phyloP scores from a whole-genome alignment of 148 eudicot species.

The Vaccinium corymbosum region DNA sequence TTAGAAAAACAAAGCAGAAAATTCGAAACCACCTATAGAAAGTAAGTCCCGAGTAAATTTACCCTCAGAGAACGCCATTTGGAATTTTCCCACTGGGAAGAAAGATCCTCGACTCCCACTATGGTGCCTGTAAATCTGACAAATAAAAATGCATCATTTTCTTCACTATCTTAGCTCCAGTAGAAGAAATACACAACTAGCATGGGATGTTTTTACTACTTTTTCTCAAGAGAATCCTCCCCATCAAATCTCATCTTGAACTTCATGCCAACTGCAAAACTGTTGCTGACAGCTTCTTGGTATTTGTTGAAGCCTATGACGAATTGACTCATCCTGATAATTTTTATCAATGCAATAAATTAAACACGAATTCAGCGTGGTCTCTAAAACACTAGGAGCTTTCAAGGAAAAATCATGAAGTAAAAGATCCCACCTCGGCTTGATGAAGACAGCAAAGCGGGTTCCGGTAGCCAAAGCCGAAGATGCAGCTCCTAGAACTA shows the following conservation, averaged over 20 bases:
- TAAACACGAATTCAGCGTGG: not conserved
- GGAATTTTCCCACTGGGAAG: conserved; percentile 69
- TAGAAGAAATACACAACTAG: not conserved
- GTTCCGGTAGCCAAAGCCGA: conserved; percentile 64
- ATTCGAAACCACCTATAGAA: not conserved
- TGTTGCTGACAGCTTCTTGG: conserved; percentile 61
- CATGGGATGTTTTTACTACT: conserved; percentile 28
- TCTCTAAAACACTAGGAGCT: not conserved
- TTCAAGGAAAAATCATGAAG: not conserved
- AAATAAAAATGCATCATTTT: conserved; percentile 7
- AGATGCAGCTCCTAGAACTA: conserved; percentile 88
- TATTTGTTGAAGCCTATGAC: conserved; percentile 87
- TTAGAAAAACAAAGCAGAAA: not conserved
- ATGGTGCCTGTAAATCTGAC: conserved; percentile 85
- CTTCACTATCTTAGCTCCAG: not conserved
- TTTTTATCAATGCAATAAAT: not conserved
- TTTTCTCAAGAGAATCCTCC: conserved; percentile 74
- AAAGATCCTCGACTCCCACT: conserved; percentile 69
- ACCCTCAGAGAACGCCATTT: conserved; percentile 89
- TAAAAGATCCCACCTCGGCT: conserved; percentile 58
- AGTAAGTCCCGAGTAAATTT: not conserved
- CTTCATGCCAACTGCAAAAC: conserved; percentile 66
- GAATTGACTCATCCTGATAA: conserved; percentile 80
- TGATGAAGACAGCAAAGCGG: conserved; percentile 70
- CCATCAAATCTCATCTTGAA: conserved; percentile 94